Evolutionary conservation across 2,329 filamentous ascomycete genomes (phyloP), one percentile per base, ranked within the genome.

Genomic region (Westerdykella ornata): DNA sequence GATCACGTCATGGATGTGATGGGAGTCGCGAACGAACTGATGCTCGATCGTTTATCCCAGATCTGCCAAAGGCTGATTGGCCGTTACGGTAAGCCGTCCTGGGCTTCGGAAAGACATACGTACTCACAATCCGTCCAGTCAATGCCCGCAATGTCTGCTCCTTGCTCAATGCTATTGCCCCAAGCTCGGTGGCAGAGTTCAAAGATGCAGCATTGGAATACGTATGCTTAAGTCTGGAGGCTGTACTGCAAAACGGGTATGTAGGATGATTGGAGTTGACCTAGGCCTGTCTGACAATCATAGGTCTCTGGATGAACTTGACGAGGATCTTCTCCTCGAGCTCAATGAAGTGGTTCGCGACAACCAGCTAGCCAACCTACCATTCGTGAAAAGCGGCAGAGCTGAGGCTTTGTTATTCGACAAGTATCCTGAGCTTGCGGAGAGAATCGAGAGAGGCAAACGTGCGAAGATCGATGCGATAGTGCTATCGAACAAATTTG

Each of bases 1-100:
- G 88, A 97, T 53, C 72, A 92, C n/a, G 76, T 96, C 7, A 77
- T 97, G 68, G 88, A 95, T 53, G 85, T 97, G 34, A 83, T 97
- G 76, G 81, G 81, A 42, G 83, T 87, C 39, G 88, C 89, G 11
- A 92, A 98, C 59, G 90, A 98, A 65, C 71, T 98, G 43, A 96
- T 98, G 89, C 76, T 98, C 35, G 88, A 96, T 60, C 78, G 89
- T 5, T 70, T 98, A 4, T 88, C 87, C 4, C 86, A 95, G 61
- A 81, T 94, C 19, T 97, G 92, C 62, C 92, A 98, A 62, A 81
- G 78, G 44, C 69, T 88, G 16, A 77, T 97, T 44, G 89, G 88
- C 28, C 79, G 78, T 37, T 94, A 92, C 66, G 80, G 77, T 80
- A 63, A 56, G 72, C 66, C 16, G 28, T 9, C 22, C 29, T 30